Evolutionary conservation across 768 basidiomycete genomes (phyloP).

Genomic region (Gymnopilus dilepis): DNA sequence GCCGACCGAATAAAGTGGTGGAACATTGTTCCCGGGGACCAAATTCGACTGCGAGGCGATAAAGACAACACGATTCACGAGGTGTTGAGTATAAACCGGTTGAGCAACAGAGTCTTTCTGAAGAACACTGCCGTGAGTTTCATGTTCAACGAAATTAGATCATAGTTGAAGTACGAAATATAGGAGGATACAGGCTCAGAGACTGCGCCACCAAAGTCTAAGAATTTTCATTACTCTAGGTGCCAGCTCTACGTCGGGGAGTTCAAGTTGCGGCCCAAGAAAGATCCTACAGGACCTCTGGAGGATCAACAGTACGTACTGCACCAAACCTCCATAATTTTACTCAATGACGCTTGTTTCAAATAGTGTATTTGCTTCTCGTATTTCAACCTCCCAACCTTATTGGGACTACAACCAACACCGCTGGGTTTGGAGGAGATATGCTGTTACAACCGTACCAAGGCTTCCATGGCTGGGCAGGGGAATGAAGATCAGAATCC

Average conservation of each 20-base stretch:
- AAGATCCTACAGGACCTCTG: slow-evolving; percentile 38
- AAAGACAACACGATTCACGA: slow-evolving; percentile 63
- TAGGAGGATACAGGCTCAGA: slow-evolving; percentile 24
- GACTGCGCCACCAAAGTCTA: slow-evolving; percentile 41
- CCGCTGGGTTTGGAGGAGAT: slow-evolving; percentile 75
- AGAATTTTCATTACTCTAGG: slow-evolving; percentile 75
- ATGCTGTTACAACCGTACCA: slow-evolving; percentile 69
- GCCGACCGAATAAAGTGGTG: slow-evolving; percentile 81
- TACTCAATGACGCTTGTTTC: too few species aligned
- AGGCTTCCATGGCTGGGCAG: slow-evolving; percentile 47
- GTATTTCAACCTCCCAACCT: slow-evolving; percentile 65
- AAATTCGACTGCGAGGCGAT: slow-evolving; percentile 73
- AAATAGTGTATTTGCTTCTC: slow-evolving; percentile 76
- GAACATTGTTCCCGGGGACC: slow-evolving; percentile 89
- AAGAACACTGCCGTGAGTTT: slow-evolving; percentile 43
- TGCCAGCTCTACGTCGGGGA: slow-evolving; percentile 82
- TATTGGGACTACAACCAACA: slow-evolving; percentile 59
- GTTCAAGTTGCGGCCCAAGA: slow-evolving; percentile 58
- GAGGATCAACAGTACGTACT: slow-evolving; percentile 52
- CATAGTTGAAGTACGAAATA: slow-evolving; percentile 15
- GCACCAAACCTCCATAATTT: too few species aligned
- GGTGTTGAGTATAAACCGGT: slow-evolving; percentile 74
- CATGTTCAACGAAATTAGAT: too few species aligned
- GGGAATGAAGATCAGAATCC: slow-evolving; percentile 52
- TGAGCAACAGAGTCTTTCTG: slow-evolving; percentile 71